Base-by-base conservation (phyloP, 257 asterid species). In the Penstemon barbatus region DNA sequence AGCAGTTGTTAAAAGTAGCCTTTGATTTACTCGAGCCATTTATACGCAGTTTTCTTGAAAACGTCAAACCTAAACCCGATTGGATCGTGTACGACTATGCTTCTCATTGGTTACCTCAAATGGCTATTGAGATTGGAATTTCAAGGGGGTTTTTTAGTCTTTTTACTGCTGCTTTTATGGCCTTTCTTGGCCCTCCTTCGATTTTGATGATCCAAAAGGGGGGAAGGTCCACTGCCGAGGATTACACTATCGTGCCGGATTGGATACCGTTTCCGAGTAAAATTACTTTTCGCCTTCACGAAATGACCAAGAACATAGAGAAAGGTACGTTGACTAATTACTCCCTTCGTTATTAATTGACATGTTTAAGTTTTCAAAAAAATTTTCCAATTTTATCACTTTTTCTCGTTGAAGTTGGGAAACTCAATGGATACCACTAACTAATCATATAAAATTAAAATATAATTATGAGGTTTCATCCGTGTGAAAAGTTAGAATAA, bases 1-100 rank as follows among this genome's bases (percentile, higher is more conserved):
- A 86, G 15, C 91, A 82, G 81, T 61, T 87, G 70, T 69, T 92
- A 65, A 92, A 92, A 66, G 80, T 85, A 7, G 98, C 96, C 5
- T 78, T 86, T 5, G 98, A 92, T 73, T 71, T 78, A 71, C 91
- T 89, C 25, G 74, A 85, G 74, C 77, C 87, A 3, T 68, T 75
- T 3, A 1, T 92, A 1, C 74, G 86, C 2, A 48, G 49, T 54
- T 89, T 86, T 71, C 96, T 92, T 7, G 83, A 81, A 75, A 77
- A 57, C 10, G 1, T 81, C 3, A 63, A 6, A 13, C 95, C 90
- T 3, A 89, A 71, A 67, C 95, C 97, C 0, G 95, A 92, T 56
- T 92, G 97, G 97, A 78, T 92, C 13, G 74, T 92, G 1, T 83
- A 77, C 7, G 97, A 92, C 65, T 92, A 87, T 58, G 87, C 97